These are phyloP conservation scores for Sporothrix globosa DNA, from an alignment of 2,329 filamentous ascomycete species.

Conservation along the genomic window DNA sequence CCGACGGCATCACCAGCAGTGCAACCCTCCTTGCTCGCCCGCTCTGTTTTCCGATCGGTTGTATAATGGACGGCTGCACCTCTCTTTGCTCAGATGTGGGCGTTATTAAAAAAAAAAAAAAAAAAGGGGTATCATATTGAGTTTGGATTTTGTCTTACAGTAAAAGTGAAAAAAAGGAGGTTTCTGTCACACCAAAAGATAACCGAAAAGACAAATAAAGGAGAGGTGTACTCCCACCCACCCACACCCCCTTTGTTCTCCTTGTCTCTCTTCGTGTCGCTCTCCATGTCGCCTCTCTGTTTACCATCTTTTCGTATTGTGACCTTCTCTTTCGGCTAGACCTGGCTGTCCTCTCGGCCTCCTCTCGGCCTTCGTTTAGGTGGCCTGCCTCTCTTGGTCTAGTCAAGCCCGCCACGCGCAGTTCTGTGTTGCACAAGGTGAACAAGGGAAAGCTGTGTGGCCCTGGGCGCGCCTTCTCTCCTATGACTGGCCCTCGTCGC, in stretches of 20 bases:
- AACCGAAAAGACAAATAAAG: background rate
- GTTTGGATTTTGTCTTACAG: background rate
- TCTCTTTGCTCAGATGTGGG: no score
- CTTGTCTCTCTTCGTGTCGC: background rate
- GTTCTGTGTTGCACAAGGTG: background rate
- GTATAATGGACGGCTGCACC: no score
- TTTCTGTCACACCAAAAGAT: background rate
- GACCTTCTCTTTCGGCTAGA: no score
- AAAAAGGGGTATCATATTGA: conserved; percentile 17
- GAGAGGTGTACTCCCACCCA: background rate
- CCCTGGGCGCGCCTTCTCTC: background rate
- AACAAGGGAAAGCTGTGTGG: no score
- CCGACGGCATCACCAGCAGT: background rate
- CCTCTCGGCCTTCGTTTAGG: background rate
- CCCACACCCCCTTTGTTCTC: background rate
- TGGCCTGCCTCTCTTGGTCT: conserved; percentile 19
- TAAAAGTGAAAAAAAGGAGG: conserved; percentile 13
- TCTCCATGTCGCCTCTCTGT: background rate
- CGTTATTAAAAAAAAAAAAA: background rate
- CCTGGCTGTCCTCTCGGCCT: no score
- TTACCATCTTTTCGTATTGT: background rate
- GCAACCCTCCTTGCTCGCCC: background rate
- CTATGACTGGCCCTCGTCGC: conserved; percentile 42
- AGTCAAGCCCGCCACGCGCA: background rate
- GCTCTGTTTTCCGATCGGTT: background rate